phyloP scores from a whole-genome alignment of 495 filamentous ascomycete species.

The Staphylotrichum longicolle region DNA sequence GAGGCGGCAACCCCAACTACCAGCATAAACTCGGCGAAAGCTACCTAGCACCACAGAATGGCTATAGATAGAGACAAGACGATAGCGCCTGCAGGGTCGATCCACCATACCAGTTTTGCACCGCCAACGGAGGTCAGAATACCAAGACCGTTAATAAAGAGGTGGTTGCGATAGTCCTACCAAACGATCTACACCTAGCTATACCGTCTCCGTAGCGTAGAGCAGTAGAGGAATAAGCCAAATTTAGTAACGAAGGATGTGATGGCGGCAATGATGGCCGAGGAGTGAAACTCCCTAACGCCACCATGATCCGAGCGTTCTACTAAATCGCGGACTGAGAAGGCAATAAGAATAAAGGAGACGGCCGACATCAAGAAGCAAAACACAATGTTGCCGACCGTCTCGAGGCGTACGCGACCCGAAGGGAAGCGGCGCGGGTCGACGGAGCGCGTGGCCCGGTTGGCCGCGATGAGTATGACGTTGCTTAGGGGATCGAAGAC shows the following conservation, averaged over 20 bases:
- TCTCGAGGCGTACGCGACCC: conserved; percentile 93
- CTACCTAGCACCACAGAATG: conserved; percentile 75
- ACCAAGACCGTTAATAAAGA: conserved; percentile 87
- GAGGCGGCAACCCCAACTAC: conserved; percentile 85
- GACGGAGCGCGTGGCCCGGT: conserved; percentile 83
- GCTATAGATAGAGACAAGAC: conserved; percentile 74
- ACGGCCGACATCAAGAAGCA: conserved; percentile 95
- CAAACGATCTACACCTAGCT: conserved; percentile 87
- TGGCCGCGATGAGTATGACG: conserved; percentile 78
- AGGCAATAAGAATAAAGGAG: conserved; percentile 84
- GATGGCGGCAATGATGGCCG: conserved; percentile 80
- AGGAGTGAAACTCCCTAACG: conserved; percentile 67
- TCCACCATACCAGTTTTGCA: conserved; percentile 86
- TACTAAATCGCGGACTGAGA: conserved; percentile 68
- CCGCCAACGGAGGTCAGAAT: conserved; percentile 85
- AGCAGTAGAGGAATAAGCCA: conserved; percentile 87
- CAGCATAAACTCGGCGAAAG: conserved; percentile 84
- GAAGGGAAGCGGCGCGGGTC: conserved; percentile 88
- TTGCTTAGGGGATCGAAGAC: conserved; percentile 95
- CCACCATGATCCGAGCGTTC: conserved; percentile 40
- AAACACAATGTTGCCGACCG: conserved; percentile 93
- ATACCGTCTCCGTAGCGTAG: conserved; percentile 81
- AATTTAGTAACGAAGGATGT: conserved; percentile 84
- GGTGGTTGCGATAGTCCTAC: conserved; percentile 85
- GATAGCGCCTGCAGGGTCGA: conserved; percentile 91